Evolutionary conservation across 23 red algal genomes (phyloP), one percentile per base, ranked within the genome.

Genomic region (Chondrus crispus): DNA sequence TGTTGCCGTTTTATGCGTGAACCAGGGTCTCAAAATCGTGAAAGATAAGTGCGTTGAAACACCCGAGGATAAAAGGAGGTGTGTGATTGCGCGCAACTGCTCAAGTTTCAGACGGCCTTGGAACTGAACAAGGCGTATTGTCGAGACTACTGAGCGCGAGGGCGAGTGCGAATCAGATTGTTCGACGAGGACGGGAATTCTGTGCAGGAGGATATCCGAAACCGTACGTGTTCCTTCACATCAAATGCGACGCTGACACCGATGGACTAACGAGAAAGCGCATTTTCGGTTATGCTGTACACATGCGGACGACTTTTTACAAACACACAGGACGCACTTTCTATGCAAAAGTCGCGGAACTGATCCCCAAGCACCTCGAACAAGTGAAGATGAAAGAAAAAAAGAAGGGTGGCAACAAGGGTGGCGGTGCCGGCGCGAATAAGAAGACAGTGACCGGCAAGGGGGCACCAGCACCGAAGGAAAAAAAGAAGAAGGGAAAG

Each of bases 401-500:
- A 44, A 44, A 62, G 11, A 22, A 62, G 20, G 28, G 42, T n/a
- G 5, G 24, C 29, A 20, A 7, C 18, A 63, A 58, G 20, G 77
- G 77, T 39, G 46, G 14, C 8, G 37, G 55, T 64, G 68, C 85
- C 32, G 85, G 85, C 19, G 16, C 52, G 22, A 16, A 14, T 57
- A 22, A 22, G 14, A 57, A 57, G 22, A 57, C 52, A 57, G 16
- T 22, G 13, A 33, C 13, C 32, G 32, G 18, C 13, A 89, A 89
- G 40, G 68, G 68, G 37, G 68, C 51, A 12, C 71, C 85, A 2
- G 85, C 68, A 10, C 85, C 68, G 30, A 19, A 28, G n/a, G 77
- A 89, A 69, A 89, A 89, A 40, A 89, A 89, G 85, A 89, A 89
- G 85, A 89, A 89, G 63, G 85, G 85, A 13, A 89, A 89, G 40